Conservation (phyloP, 805 yeast species). For the Barnettozyma siamensis region DNA sequence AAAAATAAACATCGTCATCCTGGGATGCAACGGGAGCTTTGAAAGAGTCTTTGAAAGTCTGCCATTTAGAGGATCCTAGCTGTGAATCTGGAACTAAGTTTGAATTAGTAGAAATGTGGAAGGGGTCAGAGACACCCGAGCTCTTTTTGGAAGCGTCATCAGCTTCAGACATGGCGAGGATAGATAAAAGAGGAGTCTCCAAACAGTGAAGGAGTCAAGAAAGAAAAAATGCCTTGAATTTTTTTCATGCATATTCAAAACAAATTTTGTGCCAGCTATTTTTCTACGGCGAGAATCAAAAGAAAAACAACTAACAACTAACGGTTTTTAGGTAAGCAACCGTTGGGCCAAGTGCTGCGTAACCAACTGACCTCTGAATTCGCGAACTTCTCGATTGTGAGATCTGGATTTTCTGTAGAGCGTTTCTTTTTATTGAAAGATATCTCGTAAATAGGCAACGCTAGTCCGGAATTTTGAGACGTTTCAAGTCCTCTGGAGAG, state of each 20-base stretch:
- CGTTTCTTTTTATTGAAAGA: too few relatives aligned
- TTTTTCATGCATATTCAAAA: neutral
- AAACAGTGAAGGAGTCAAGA: neutral
- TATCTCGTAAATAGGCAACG: too few relatives aligned
- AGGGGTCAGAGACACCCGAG: neutral
- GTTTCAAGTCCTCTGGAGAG: too few relatives aligned
- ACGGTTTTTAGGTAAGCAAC: neutral
- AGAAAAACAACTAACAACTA: too few relatives aligned
- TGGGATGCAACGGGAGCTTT: constrained; percentile 25
- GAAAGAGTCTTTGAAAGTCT: constrained; percentile 42
- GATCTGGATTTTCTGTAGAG: too few relatives aligned
- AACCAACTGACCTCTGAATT: too few relatives aligned
- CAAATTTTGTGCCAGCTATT: too few relatives aligned
- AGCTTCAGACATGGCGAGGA: neutral
- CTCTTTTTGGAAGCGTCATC: neutral
- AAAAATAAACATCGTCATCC: constrained; percentile 10
- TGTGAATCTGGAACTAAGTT: neutral
- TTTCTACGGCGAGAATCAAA: neutral
- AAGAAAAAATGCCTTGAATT: neutral
- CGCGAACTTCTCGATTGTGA: too few relatives aligned
- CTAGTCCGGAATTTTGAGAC: too few relatives aligned
- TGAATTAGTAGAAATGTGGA: neutral
- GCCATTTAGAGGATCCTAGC: constrained; percentile 4
- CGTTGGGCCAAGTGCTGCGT: neutral
- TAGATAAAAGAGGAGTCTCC: neutral